Conservation (phyloP, 768 basidiomycete genomes). For the Mycena filopes region DNA sequence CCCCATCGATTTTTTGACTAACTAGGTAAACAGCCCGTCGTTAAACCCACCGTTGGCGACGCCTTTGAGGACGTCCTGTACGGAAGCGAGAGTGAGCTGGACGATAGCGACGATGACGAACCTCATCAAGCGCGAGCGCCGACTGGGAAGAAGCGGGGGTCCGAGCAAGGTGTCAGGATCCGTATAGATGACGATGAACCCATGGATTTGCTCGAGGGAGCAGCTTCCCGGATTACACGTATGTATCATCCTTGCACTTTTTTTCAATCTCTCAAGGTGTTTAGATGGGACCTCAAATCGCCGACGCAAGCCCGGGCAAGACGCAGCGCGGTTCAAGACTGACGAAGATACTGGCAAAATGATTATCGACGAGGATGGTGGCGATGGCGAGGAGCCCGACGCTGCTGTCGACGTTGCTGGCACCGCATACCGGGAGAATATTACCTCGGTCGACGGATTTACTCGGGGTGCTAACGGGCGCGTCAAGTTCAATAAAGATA, state of each 20-base stretch:
- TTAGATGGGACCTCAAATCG: constrained; percentile 59
- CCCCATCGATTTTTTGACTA: constrained; percentile 9
- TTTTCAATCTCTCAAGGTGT: constrained; percentile 3
- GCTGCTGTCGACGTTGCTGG: constrained; percentile 69
- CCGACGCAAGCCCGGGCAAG: constrained; percentile 84
- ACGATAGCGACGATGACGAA: constrained; percentile 74
- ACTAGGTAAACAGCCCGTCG: constrained; percentile 45
- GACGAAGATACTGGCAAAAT: constrained; percentile 87
- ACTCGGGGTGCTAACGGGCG: constrained; percentile 84
- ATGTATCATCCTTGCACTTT: constrained; percentile 41
- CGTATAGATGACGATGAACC: constrained; percentile 92
- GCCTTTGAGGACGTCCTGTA: constrained; percentile 98
- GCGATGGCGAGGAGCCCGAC: constrained; percentile 52
- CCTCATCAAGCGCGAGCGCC: constrained; percentile 36
- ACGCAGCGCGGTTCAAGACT: constrained; percentile 86
- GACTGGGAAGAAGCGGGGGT: constrained; percentile 46
- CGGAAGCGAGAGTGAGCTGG: constrained; percentile 93
- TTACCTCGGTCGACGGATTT: constrained; percentile 91
- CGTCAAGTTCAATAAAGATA: constrained; percentile 96
- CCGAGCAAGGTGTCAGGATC: constrained; percentile 66
- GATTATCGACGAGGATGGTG: constrained; percentile 72
- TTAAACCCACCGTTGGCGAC: constrained; percentile 73
- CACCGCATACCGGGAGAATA: constrained; percentile 82
- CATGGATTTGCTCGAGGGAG: constrained; percentile 92
- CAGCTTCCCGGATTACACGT: constrained; percentile 77